Base-by-base conservation (phyloP, 148 eudicot species). In the Oxyria digyna region DNA sequence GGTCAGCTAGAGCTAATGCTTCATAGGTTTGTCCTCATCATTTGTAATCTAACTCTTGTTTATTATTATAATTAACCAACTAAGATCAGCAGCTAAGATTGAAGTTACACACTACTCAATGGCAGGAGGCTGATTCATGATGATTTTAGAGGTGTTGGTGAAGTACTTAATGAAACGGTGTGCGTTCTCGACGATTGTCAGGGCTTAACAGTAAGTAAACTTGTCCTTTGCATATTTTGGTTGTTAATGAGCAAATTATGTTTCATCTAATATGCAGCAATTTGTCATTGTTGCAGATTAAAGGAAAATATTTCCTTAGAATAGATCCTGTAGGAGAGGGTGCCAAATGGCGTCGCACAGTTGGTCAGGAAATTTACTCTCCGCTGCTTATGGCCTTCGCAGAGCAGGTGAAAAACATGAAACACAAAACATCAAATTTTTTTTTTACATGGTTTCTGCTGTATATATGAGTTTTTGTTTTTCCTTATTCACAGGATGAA, bases 281-380 rank as follows among this genome's bases (percentile, higher is more conserved):
- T 35, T 6, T 35, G 38, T 35, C 6, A 2, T 35, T 6, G 38
- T 35, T 81, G 79, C 86, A 93, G 96, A 74, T 93, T 72, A 85
- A 76, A 81, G 98, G 98, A 63, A 93, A 85, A 72, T 90, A 74
- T 69, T 93, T 76, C 73, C 41, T 93, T 3, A 87, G 85, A 81
- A 86, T 93, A 24, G 96, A 93, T 78, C 92, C 86, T 62, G 68
- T 80, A 0, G 96, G 98, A 63, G 88, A 93, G 63, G 98, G 98
- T 67, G 95, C 98, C 49, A 90, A 73, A 80, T 93, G 98, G 98
- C 96, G 98, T 46, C 90, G 96, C 67, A 85, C 84, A 73, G 77
- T 80, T 76, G 96, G 98, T 46, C 98, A 93, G 73, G 98, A 89
- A 84, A 78, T 93, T 41, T 93, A 89, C 78, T 90, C 98, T 57